phyloP scores from a whole-genome alignment of 768 basidiomycete genomes.

The Leccinellum albellum region DNA sequence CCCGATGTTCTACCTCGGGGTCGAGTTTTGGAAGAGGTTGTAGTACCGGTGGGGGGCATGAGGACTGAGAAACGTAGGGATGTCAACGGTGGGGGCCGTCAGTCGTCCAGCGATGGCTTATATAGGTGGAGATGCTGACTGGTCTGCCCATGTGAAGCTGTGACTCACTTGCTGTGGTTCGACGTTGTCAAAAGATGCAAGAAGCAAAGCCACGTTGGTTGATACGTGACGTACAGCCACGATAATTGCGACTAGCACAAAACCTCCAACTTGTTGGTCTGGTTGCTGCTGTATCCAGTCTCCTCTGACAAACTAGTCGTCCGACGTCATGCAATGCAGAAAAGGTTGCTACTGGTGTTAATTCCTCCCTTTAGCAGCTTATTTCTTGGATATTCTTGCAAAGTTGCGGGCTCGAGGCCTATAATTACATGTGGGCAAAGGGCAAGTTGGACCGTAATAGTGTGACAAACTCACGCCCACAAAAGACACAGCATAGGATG shows the following conservation, averaged over 20 bases:
- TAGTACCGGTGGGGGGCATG: neutral
- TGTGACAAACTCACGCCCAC: neutral
- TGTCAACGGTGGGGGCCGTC: neutral
- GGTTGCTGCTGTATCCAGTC: neutral
- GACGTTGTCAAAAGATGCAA: neutral
- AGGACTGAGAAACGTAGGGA: neutral
- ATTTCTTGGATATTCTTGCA: neutral
- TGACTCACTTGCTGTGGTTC: slow-evolving; percentile 2
- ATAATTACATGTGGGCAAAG: neutral
- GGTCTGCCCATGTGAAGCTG: neutral
- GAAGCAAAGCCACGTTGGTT: neutral
- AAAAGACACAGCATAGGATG: neutral
- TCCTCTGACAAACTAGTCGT: neutral
- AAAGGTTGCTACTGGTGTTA: too few relatives aligned
- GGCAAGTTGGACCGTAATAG: neutral
- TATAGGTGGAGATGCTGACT: slow-evolving; percentile 5
- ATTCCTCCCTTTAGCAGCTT: too few relatives aligned
- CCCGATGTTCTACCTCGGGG: neutral
- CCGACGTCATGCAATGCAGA: neutral
- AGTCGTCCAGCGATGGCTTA: slow-evolving; percentile 3
- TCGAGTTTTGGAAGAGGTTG: neutral
- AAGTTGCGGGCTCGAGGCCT: neutral
- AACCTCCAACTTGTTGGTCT: neutral
- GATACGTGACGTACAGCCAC: neutral
- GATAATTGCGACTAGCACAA: neutral